Base-by-base conservation (phyloP, 345 rosid species). In the Populus euphratica region DNA sequence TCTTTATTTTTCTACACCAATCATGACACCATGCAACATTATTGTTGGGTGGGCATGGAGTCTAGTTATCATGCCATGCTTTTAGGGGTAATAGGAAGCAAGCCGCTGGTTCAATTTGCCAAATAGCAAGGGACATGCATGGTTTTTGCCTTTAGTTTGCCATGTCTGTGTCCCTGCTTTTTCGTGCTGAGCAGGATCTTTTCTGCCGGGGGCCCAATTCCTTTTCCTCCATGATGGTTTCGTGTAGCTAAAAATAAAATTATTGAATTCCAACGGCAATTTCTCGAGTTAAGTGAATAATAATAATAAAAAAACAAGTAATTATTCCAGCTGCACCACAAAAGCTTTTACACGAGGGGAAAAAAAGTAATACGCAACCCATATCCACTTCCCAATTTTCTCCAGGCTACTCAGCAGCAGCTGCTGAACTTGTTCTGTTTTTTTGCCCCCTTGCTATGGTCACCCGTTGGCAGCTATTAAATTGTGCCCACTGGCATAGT, bases 61-160 rank as follows among this genome's bases (percentile, higher is more conserved):
- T 49, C 41, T 62, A 65, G 69, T 44, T 49, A 76, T 78, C 52
- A 78, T 75, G 84, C 69, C 52, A 9, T 78, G 72, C 86, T 72
- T 81, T 75, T 77, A 31, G 80, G 72, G 33, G n/a, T 43, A 18
- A n/a, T 36, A 33, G 29, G n/a, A 20, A 18, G 69, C 70, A 66
- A 80, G 78, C 18, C n/a, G 63, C 75, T 47, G 63, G 66, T 66
- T 68, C 72, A 29, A 35, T 29, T 35, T 70, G 63, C 70, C 33
- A 47, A 61, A 27, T 2, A 7, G 67, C 14, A 73, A 25, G 14
- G 33, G 80, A 23, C 74, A 67, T 54, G 69, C 56, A 27, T 44
- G 63, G 63, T 73, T 38, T 68, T 59, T 74, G 74, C 64, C 44
- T 68, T 35, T 54, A 31, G 36, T 70, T 72, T 66, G 33, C 33